Percentiles rank a stretch among this genome's conserved stretches.
Conservation (phyloP, 2,329 filamentous ascomycete genomes). For the Aspergillus pseudonomiae region DNA sequence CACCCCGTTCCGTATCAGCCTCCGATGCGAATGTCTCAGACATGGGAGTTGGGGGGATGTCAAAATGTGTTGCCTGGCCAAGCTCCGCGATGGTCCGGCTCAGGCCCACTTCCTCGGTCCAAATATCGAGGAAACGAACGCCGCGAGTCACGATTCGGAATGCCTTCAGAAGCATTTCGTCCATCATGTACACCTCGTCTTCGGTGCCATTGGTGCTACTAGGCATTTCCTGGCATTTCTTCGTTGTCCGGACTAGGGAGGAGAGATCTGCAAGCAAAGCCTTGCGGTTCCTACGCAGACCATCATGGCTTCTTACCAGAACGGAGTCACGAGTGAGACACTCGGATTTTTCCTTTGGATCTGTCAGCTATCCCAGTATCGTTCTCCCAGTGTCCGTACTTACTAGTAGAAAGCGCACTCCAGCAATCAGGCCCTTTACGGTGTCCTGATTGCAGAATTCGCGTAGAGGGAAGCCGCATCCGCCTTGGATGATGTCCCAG, state of each 20-base stretch:
- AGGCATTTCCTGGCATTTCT: conserved; percentile 77
- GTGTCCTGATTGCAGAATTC: conserved; percentile 91
- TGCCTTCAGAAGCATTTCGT: conserved; percentile 90
- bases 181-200: conserved; percentile 62
- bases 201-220: conserved; percentile 49
- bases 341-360: conserved; percentile 78
- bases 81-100: conserved; percentile 45
- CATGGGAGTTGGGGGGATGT: conserved; percentile 40
- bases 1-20: conserved; percentile 32
- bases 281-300: conserved; percentile 79
- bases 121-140: conserved; percentile 84
- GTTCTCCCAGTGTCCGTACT: conserved; percentile 40
- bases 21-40: conserved; percentile 43
- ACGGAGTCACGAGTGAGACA: conserved; percentile 82
- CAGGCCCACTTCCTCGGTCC: conserved; percentile 63
- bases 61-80: conserved; percentile 34
- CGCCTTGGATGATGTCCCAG: conserved; percentile 85
- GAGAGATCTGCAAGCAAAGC: conserved; percentile 87
- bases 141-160: conserved; percentile 93
- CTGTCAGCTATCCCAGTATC: conserved; percentile 1
- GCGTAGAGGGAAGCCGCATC: conserved; percentile 71
- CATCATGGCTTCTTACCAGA: conserved; percentile 74
- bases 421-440: conserved; percentile 90
- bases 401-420: conserved; percentile 86
- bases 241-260: conserved; percentile 83